Evolutionary conservation across 306 rosid species (phyloP), one percentile per base, ranked within the genome.

Genomic region (Astragalus glycyphyllos): DNA sequence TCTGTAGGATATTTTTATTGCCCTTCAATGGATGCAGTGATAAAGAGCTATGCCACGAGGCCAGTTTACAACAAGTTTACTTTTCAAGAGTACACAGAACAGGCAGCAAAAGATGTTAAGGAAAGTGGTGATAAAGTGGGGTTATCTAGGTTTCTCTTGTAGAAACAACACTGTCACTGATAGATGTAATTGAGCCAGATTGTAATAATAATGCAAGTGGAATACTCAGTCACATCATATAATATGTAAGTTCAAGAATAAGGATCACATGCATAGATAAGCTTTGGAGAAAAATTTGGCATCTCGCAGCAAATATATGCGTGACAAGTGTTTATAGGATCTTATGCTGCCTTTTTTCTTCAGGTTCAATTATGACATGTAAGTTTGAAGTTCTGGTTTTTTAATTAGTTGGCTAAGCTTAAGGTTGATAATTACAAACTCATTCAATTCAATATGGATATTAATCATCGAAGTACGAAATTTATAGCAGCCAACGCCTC

Each of bases 71-170:
- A 64, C 59, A 54, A 83, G 31, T 89, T 92, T 82, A 89, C 78
- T 41, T 81, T 85, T 55, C 14, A 46, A 77, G 92, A 92, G 70
- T 89, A 79, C 42, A 72, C 70, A 69, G 64, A 29, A 13, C 94
- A 87, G 53, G 73, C 34, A 4, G 53, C 74, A 12, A 86, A 79
- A 65, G 98, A 92, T 72, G 87, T 84, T 42, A 61, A 65, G 55
- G 82, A 83, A 68, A 80, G 65, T 7, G 98, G 98, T 59, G 84
- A 84, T 56, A 89, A 89, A 86, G 80, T 87, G 58, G 98, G 98
- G 10, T 84, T 92, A 58, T 38, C 87, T 5, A 86, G 90, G 81
- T 89, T 89, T 82, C 86, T 84, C 60, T 42, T 69, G 3, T 61
- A 73, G 71, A 59, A n/a, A n/a, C n/a, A n/a, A n/a, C n/a, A n/a